A percentile compares a stretch with the other conserved stretches of the same genome.
Evolutionary conservation across 2,329 filamentous ascomycete species (phyloP).

Genomic region (Aspergillus persii): DNA sequence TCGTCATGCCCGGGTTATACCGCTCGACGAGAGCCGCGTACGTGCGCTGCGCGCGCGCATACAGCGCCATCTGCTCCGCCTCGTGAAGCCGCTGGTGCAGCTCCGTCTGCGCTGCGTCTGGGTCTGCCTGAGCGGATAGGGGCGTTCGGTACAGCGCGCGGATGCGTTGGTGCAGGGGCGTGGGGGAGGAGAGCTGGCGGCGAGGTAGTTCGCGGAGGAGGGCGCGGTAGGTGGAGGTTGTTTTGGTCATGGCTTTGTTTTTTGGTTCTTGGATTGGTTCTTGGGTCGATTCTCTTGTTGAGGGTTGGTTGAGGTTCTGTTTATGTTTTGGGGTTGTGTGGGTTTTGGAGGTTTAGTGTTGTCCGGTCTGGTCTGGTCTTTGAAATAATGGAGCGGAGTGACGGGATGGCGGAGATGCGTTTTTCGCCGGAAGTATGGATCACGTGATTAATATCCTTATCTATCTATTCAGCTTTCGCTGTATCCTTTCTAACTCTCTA

Average conservation of each 20-base stretch:
- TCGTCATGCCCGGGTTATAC: constrained; percentile 89
- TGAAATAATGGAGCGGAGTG: neutral
- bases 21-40: constrained; percentile 80
- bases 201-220: constrained; percentile 86
- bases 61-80: constrained; percentile 76
- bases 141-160: constrained; percentile 58
- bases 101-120: constrained; percentile 17
- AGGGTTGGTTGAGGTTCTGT: too few relatives aligned
- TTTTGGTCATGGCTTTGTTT: constrained; percentile 30
- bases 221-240: constrained; percentile 79
- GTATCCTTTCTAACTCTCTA: too few relatives aligned
- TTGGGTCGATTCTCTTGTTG: neutral
- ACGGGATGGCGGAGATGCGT: neutral
- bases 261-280: neutral
- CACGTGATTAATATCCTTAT: neutral
- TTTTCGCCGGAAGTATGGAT: neutral
- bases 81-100: constrained; percentile 43
- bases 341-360: neutral
- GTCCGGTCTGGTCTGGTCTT: neutral
- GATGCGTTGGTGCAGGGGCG: constrained; percentile 68
- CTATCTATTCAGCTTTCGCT: neutral
- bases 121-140: constrained; percentile 15
- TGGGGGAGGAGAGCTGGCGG: constrained; percentile 60
- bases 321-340: neutral
- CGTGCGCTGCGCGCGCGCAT: constrained; percentile 78